Evolutionary conservation across 129 eudicot species (phyloP).

Genomic region (Apium graveolens): DNA sequence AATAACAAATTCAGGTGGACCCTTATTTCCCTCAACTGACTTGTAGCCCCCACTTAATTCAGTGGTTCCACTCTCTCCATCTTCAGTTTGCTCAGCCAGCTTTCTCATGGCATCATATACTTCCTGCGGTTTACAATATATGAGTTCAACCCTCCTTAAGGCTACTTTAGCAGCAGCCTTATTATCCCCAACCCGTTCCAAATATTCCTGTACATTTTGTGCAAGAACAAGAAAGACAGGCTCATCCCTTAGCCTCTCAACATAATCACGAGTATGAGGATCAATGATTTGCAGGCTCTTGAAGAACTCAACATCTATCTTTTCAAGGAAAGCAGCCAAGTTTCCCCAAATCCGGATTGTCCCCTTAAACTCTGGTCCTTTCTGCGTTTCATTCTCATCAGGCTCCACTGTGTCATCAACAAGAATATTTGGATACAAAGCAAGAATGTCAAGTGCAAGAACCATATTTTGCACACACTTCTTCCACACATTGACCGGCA

Average conservation of each 20-base stretch:
- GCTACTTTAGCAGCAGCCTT: slow-evolving; percentile 87
- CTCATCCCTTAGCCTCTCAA: slow-evolving; percentile 84
- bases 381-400: slow-evolving; percentile 87
- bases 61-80: slow-evolving; percentile 25
- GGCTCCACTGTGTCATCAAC: slow-evolving; percentile 87
- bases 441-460: slow-evolving; percentile 65
- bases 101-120: slow-evolving; percentile 88
- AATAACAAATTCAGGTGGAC: slow-evolving; percentile 56
- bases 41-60: slow-evolving; percentile 38
- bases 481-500: slow-evolving; percentile 89
- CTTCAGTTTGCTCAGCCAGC: slow-evolving; percentile 52
- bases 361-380: slow-evolving; percentile 62
- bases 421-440: slow-evolving; percentile 54
- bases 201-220: slow-evolving; percentile 73
- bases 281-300: slow-evolving; percentile 88
- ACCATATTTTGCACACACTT: slow-evolving; percentile 86
- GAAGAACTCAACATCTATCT: slow-evolving; percentile 71
- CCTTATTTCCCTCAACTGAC: slow-evolving; percentile 36
- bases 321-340: slow-evolving; percentile 81
- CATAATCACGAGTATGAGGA: slow-evolving; percentile 91
- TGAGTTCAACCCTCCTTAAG: slow-evolving; percentile 71
- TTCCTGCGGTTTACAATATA: slow-evolving; percentile 86
- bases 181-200: slow-evolving; percentile 58
- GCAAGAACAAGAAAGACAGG: slow-evolving; percentile 76
- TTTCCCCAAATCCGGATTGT: slow-evolving; percentile 91